Base-by-base conservation (phyloP, 2,329 filamentous ascomycete species). In the Tolypocladium ovalisporum region DNA sequence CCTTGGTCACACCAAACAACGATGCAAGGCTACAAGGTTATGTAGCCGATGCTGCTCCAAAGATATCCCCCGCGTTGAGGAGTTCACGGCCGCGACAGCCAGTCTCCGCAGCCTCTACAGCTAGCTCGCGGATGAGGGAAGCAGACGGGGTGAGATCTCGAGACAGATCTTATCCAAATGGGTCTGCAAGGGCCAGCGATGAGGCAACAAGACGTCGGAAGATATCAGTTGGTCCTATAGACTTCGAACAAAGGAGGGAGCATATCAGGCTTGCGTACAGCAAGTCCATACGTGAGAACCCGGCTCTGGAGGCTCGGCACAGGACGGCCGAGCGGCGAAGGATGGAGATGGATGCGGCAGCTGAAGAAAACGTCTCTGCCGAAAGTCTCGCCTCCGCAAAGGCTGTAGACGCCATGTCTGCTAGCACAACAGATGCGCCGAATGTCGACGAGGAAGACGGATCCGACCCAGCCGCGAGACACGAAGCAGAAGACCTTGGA, bases 181-280 rank as follows among this genome's bases (percentile, higher is more conserved):
- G 29, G 58, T 66, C 32, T 60, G 63, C 65, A 57, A 73, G 67
- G 64, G 64, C 72, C 17, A 71, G 71, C 40, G 77, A 78, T 55
- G 64, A 68, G 35, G 63, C 71, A 6, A 60, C 69, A 7, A 69
- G 75, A 36, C 75, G 79, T 58, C 76, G 79, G 49, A 84, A 83
- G 65, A 76, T 83, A 55, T 81, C 81, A 1, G 75, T 92, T 58
- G 87, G 87, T 1, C 87, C 87, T 59, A 89, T 95, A 55, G 89
- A 96, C 71, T 94, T 95, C 68, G 90, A 88, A 59, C 88, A 89
- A 63, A 82, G 90, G 54, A 81, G 91, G 64, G 87, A 90, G 67
- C 85, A 86, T 60, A 95, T 96, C 65, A 87, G 92, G 64, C 83
- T 90, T 57, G 90, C 90, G 17, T 93, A 95, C 70, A 92, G 85